A percentile compares a stretch with the other conserved stretches of the same genome.
Evolutionary conservation across 805 yeast genomes (phyloP).

Genomic region (Metschnikowia cubensis): DNA sequence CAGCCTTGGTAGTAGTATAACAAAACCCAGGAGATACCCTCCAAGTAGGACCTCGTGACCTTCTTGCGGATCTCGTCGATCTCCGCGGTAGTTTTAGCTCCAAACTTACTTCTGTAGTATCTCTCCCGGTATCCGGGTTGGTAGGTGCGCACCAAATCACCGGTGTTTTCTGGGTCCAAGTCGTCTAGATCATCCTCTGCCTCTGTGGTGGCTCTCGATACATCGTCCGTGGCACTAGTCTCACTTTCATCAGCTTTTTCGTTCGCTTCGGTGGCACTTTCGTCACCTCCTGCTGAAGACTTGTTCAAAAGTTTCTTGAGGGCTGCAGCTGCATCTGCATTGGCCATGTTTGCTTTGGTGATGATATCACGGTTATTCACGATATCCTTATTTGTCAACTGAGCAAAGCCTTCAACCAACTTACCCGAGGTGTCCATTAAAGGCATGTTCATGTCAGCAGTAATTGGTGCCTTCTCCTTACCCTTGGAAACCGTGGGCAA

Average conservation of each 20-base stretch:
- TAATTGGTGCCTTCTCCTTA: conserved; percentile 69
- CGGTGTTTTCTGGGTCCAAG: conserved; percentile 41
- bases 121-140: conserved; percentile 85
- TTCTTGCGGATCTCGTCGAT: conserved; percentile 50
- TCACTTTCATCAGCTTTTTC: neutral
- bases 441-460: conserved; percentile 69
- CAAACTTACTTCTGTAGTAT: conserved; percentile 75
- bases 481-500: conserved; percentile 61
- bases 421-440: conserved; percentile 74
- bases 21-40: conserved; percentile 96
- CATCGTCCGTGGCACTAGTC: conserved; percentile 18
- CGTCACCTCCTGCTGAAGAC: conserved; percentile 25
- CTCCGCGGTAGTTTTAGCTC: conserved; percentile 49
- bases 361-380: conserved; percentile 59
- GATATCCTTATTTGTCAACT: conserved; percentile 65
- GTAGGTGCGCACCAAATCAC: conserved; percentile 52
- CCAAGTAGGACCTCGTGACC: conserved; percentile 72
- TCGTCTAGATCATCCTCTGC: conserved; percentile 9
- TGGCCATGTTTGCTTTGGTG: conserved; percentile 68
- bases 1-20: conserved; percentile 95
- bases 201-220: conserved; percentile 20
- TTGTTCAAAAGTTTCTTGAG: conserved; percentile 39
- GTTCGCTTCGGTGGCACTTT: conserved; percentile 9
- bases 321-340: conserved; percentile 63
- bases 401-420: conserved; percentile 58